These are phyloP conservation scores for Vitis amurensis DNA, from an alignment of 164 flowering plant genomes.

Conservation along the genomic window DNA sequence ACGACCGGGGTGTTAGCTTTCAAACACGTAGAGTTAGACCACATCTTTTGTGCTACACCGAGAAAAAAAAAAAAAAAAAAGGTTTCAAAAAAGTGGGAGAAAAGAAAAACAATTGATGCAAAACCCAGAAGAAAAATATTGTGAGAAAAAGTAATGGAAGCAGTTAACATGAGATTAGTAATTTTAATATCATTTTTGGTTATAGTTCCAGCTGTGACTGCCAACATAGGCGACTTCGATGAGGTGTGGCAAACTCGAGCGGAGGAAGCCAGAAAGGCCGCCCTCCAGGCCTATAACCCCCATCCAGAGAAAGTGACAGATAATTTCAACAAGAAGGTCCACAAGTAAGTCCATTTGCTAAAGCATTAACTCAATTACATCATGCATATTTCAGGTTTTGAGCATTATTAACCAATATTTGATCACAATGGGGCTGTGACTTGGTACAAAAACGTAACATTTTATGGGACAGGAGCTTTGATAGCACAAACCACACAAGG, in stretches of 20 bases:
- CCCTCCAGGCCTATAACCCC: conserved; percentile 32
- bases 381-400: not conserved
- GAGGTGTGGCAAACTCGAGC: conserved; percentile 37
- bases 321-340: conserved; percentile 28
- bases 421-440: no score
- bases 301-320: conserved; percentile 27
- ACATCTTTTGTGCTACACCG: not conserved
- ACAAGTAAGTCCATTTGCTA: conserved; percentile 21
- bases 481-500: conserved; percentile 45
- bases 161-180: not conserved
- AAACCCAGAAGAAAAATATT: no score
- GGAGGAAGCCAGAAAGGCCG: conserved; percentile 25
- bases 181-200: conserved; percentile 13
- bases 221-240: conserved; percentile 31
- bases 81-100: not conserved
- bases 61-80: not conserved
- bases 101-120: conserved; percentile 3
- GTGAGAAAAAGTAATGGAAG: conserved; percentile 3
- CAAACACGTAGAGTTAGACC: no score
- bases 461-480: conserved; percentile 25
- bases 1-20: no score
- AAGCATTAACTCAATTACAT: not conserved
- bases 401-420: no score
- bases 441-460: not conserved
- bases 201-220: conserved; percentile 17